Percentiles rank a stretch among this genome's conserved stretches.
Evolutionary conservation across 495 filamentous ascomycete genomes (phyloP).

Genomic region (Penicillium samsonianum): DNA sequence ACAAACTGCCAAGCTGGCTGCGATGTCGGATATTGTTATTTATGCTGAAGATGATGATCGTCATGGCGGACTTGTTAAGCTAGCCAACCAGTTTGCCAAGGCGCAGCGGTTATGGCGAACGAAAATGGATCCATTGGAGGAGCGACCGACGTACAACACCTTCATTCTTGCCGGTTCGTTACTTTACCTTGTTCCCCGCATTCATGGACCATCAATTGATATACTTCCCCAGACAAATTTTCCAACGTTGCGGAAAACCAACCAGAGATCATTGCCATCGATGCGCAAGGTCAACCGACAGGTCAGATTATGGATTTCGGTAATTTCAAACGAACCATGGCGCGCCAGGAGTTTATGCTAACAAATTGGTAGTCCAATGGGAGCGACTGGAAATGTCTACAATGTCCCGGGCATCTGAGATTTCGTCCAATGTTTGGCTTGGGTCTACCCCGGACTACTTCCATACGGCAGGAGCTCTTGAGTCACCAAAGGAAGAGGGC

Average conservation of each 20-base stretch:
- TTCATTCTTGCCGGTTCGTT: conserved; percentile 71
- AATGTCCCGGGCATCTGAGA: conserved; percentile 89
- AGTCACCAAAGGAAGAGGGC: conserved; percentile 32
- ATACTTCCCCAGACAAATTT: conserved; percentile 58
- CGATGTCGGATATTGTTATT: conserved; percentile 86
- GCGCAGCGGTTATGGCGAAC: conserved; percentile 76
- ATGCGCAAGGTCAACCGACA: conserved; percentile 71
- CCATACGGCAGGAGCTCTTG: conserved; percentile 23
- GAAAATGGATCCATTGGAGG: conserved; percentile 58
- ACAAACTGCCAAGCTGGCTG: conserved; percentile 84
- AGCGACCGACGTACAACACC: conserved; percentile 73
- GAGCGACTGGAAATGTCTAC: conserved; percentile 89
- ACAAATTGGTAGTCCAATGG: conserved; percentile 60
- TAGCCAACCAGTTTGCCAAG: conserved; percentile 69
- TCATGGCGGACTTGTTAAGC: conserved; percentile 56
- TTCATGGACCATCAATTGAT: conserved; percentile 14
- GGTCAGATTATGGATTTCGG: conserved; percentile 86
- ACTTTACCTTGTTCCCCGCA: background rate
- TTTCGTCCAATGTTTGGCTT: conserved; percentile 84
- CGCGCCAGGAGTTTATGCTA: background rate
- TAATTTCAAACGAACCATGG: conserved; percentile 35
- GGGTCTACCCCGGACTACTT: conserved; percentile 80
- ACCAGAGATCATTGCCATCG: conserved; percentile 68
- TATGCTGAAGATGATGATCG: conserved; percentile 71
- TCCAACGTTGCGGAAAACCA: conserved; percentile 70